Evolutionary conservation across 1,284 basidiomycete genomes (phyloP).

Genomic region (Rugosomyces carneus): DNA sequence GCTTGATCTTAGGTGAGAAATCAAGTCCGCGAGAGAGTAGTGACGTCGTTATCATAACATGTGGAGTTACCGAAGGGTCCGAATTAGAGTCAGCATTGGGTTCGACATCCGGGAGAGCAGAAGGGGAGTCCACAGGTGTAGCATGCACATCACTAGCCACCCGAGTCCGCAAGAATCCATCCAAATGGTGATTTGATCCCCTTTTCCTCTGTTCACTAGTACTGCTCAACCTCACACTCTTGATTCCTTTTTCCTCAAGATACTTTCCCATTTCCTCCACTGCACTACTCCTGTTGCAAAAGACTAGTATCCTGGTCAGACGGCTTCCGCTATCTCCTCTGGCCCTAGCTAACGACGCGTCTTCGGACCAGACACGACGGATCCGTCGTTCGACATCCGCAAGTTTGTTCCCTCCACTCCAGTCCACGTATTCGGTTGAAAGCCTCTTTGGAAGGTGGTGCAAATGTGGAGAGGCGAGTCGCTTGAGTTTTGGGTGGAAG

Average conservation of each 20-base stretch:
- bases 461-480: constrained; percentile 72
- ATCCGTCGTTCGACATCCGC: constrained; percentile 75
- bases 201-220: constrained; percentile 47
- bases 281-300: constrained; percentile 71
- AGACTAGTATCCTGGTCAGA: constrained; percentile 66
- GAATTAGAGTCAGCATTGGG: constrained; percentile 10
- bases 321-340: constrained; percentile 7
- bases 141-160: constrained; percentile 5
- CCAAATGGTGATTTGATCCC: constrained; percentile 71
- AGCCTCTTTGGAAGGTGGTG: constrained; percentile 73
- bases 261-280: constrained; percentile 55
- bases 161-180: constrained; percentile 55
- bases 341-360: constrained; percentile 27
- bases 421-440: constrained; percentile 64
- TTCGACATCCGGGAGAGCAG: not conserved
- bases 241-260: constrained; percentile 55
- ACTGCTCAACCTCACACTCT: constrained; percentile 52
- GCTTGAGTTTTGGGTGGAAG: constrained; percentile 55
- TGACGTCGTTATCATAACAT: constrained; percentile 84
- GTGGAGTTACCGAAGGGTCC: constrained; percentile 34
- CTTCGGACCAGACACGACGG: constrained; percentile 68
- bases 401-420: constrained; percentile 74
- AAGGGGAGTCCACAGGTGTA: not conserved
- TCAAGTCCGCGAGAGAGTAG: constrained; percentile 88
- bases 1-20: constrained; percentile 68